phyloP scores from a whole-genome alignment of 2,329 filamentous ascomycete species.

The Pseudovirgaria hyperparasitica region DNA sequence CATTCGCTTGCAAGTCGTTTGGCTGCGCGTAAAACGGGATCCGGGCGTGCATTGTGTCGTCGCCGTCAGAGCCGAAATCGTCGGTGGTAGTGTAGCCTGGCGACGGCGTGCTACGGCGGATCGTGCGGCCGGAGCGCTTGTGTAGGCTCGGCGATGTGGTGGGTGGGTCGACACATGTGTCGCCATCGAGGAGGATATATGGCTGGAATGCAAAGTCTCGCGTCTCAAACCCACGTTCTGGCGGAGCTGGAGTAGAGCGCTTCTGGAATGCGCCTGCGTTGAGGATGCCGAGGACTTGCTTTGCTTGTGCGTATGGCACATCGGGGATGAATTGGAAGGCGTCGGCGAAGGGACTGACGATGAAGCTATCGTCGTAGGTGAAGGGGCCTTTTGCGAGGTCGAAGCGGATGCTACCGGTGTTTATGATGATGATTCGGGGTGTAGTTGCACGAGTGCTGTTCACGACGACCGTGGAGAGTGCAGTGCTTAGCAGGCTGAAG shows the following conservation, averaged over 20 bases:
- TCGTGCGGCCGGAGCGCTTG: constrained; percentile 25
- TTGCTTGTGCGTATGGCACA: constrained; percentile 36
- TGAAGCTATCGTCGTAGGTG: constrained; percentile 41
- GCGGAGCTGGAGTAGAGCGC: too few species aligned
- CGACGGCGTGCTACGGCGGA: constrained; percentile 33
- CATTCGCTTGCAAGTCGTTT: constrained; percentile 38
- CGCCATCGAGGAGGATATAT: constrained; percentile 21
- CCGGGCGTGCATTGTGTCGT: constrained; percentile 40
- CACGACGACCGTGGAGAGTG: constrained; percentile 39
- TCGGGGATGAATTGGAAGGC: constrained; percentile 41
- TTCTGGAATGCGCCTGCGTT: constrained; percentile 30
- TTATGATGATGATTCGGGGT: constrained; percentile 45
- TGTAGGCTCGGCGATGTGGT: constrained; percentile 14
- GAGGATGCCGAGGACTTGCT: constrained; percentile 26
- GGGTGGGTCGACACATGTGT: constrained; percentile 38
- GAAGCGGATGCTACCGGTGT: constrained; percentile 49
- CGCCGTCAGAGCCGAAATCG: constrained; percentile 44
- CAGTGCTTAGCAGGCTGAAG: constrained; percentile 39
- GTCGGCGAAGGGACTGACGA: constrained; percentile 43
- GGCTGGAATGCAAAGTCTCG: constrained; percentile 24
- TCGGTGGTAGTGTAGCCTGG: constrained; percentile 44
- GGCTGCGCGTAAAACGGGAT: constrained; percentile 38
- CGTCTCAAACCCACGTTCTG: constrained; percentile 15
- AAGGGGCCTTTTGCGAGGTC: constrained; percentile 52
- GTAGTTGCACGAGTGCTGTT: constrained; percentile 37